phyloP scores from a whole-genome alignment of 1,139 yeast genomes.

The Saccharomyces hybrid region DNA sequence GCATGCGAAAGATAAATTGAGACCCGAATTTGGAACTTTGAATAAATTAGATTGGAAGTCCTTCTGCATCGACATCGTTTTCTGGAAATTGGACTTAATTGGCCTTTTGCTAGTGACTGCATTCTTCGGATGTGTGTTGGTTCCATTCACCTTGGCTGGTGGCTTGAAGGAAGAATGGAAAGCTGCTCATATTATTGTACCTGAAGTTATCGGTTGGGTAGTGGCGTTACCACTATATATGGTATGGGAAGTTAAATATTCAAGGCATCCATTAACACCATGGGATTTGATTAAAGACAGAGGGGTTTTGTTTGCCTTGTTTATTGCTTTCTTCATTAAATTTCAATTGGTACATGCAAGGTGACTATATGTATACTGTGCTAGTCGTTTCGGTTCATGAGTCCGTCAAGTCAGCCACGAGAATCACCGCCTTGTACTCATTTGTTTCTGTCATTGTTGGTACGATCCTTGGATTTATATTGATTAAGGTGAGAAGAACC shows the following conservation, averaged over 20 bases:
- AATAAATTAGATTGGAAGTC: conserved; percentile 7
- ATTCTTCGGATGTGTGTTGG: conserved; percentile 46
- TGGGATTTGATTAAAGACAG: conserved; percentile 47
- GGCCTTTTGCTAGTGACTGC: conserved; percentile 46
- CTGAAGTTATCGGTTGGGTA: conserved; percentile 51
- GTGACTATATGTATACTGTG: conserved; percentile 58
- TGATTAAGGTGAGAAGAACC: conserved; percentile 44
- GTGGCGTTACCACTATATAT: conserved; percentile 45
- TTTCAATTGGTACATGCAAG: conserved; percentile 59
- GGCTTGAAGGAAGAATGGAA: conserved; percentile 47
- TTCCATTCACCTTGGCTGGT: conserved; percentile 53
- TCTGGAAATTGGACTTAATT: conserved; percentile 49
- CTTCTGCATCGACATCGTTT: conserved; percentile 30
- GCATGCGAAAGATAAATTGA: conserved; percentile 35
- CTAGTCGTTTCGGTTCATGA: conserved; percentile 52
- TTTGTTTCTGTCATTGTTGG: conserved; percentile 60
- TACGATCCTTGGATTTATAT: conserved; percentile 45
- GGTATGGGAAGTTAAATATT: conserved; percentile 46
- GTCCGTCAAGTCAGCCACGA: conserved; percentile 50
- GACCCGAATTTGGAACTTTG: conserved; percentile 25
- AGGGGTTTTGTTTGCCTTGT: conserved; percentile 53
- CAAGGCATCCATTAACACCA: conserved; percentile 46
- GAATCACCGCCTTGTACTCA: conserved; percentile 55
- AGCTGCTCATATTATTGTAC: conserved; percentile 51
- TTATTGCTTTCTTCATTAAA: conserved; percentile 49